These are phyloP conservation scores for Breynia disticha DNA, from an alignment of 441 rosid genomes.

Conservation along the genomic window DNA sequence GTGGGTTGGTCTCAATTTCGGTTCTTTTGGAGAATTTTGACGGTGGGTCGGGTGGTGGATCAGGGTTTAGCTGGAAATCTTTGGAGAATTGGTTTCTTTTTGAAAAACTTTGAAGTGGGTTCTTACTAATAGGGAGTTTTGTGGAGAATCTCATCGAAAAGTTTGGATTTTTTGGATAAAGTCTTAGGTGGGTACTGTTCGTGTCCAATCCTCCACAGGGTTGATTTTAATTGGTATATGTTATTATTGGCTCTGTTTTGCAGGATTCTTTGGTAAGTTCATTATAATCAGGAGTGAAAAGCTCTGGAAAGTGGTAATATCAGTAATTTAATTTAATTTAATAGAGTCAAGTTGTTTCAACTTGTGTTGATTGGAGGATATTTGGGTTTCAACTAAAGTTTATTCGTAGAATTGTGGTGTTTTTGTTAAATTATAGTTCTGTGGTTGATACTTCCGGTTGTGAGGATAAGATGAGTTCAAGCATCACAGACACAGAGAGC, in stretches of 20 bases:
- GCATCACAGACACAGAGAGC: conserved; percentile 37
- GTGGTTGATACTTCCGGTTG: conserved; percentile 24
- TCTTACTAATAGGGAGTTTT: conserved; percentile 11
- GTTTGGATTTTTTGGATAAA: conserved; percentile 13
- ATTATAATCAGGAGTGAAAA: neutral
- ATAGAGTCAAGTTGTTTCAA: neutral
- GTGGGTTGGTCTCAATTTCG: conserved; percentile 11
- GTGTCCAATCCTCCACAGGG: conserved; percentile 14
- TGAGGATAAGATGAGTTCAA: conserved; percentile 59
- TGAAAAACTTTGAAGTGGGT: conserved; percentile 5
- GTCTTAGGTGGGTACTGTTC: conserved; percentile 8
- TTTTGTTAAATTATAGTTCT: conserved; percentile 13
- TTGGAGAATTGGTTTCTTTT: conserved; percentile 11
- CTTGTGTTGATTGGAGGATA: conserved; percentile 4
- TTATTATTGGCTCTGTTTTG: conserved; percentile 12
- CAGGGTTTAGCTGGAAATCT: conserved; percentile 21
- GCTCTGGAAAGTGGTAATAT: conserved; percentile 11
- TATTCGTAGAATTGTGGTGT: neutral
- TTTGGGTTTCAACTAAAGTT: conserved; percentile 7
- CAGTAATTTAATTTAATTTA: conserved; percentile 8
- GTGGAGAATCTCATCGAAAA: conserved; percentile 15
- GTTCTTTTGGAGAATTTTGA: conserved; percentile 10
- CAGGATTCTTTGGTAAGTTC: conserved; percentile 11
- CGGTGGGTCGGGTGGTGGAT: conserved; percentile 21
- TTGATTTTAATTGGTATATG: conserved; percentile 9